A percentile compares a stretch with the other conserved stretches of the same genome.
These are phyloP conservation scores for Magnaporthiopsis rhizophila DNA, from an alignment of 2,329 filamentous ascomycete species.

Conservation along the genomic window DNA sequence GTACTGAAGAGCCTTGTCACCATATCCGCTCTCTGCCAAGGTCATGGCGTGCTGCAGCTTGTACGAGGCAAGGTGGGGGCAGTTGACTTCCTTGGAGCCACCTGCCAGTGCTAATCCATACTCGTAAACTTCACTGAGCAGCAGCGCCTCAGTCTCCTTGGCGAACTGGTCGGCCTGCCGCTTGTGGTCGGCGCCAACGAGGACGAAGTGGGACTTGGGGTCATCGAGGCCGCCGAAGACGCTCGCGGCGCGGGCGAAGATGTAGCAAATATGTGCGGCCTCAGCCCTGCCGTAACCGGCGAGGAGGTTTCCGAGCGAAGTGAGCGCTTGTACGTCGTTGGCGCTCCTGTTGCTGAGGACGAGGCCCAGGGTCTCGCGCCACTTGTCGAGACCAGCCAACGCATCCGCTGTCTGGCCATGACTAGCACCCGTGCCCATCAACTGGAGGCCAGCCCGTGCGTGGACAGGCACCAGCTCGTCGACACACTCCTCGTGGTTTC, in stretches of 20 bases:
- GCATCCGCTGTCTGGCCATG: constrained; percentile 57
- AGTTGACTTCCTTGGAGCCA: constrained; percentile 44
- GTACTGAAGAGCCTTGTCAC: constrained; percentile 80
- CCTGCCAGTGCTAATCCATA: constrained; percentile 71
- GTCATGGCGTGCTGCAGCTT: constrained; percentile 83
- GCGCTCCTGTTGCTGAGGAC: constrained; percentile 81
- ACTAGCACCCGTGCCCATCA: constrained; percentile 66
- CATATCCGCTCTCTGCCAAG: constrained; percentile 75
- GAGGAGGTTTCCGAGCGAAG: constrained; percentile 74
- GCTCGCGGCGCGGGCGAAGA: constrained; percentile 67
- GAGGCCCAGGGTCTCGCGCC: constrained; percentile 82
- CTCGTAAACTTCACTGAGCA: constrained; percentile 94
- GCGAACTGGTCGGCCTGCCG: constrained; percentile 63
- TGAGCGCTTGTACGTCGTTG: constrained; percentile 69
- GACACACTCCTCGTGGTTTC: constrained; percentile 88
- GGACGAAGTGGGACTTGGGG: constrained; percentile 65
- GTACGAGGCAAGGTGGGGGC: constrained; percentile 82
- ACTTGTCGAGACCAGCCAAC: constrained; percentile 81
- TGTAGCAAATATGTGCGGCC: constrained; percentile 87
- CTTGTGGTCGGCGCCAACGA: constrained; percentile 72
- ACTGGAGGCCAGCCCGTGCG: constrained; percentile 82
- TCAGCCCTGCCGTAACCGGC: constrained; percentile 80
- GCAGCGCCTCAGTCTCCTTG: constrained; percentile 75
- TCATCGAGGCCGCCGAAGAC: constrained; percentile 82
- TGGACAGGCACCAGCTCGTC: constrained; percentile 93